Evolutionary conservation across 805 yeast genomes (phyloP).

Genomic region (Grigorovia transvaalensis): DNA sequence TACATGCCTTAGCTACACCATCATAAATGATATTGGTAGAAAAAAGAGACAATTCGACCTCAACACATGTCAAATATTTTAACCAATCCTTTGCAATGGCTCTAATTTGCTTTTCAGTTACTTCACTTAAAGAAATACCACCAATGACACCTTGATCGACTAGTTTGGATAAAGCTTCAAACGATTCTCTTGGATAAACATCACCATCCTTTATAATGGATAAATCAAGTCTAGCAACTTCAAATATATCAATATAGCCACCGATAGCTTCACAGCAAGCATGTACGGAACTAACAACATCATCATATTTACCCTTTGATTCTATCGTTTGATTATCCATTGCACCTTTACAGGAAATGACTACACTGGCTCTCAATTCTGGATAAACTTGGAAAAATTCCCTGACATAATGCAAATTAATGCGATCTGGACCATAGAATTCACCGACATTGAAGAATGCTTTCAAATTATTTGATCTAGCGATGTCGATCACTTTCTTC

Average conservation of each 20-base stretch:
- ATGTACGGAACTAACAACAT: constrained; percentile 39
- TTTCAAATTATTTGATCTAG: constrained; percentile 25
- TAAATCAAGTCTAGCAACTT: constrained; percentile 61
- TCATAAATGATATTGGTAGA: constrained; percentile 50
- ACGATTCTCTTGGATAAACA: constrained; percentile 39
- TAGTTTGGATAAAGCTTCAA: constrained; percentile 44
- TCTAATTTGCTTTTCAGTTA: constrained; percentile 46
- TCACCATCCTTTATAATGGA: constrained; percentile 15
- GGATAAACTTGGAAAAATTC: constrained; percentile 51
- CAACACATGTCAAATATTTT: constrained; percentile 55
- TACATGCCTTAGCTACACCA: constrained; percentile 53
- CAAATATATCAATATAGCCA: constrained; percentile 51
- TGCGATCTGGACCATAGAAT: constrained; percentile 52
- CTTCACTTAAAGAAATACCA: constrained; percentile 70
- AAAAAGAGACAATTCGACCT: constrained; percentile 69
- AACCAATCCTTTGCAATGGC: constrained; percentile 43
- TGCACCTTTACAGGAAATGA: constrained; percentile 64
- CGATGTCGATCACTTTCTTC: constrained; percentile 38
- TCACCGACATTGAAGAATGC: constrained; percentile 65
- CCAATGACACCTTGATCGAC: constrained; percentile 56
- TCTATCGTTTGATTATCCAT: constrained; percentile 25
- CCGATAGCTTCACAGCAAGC: constrained; percentile 32
- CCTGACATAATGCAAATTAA: constrained; percentile 47
- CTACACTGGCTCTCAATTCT: constrained; percentile 43
- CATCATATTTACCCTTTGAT: constrained; percentile 44